Evolutionary conservation across 768 basidiomycete genomes (phyloP), one percentile per base, ranked within the genome.

Genomic region (Coprinopsis strossmayeri): DNA sequence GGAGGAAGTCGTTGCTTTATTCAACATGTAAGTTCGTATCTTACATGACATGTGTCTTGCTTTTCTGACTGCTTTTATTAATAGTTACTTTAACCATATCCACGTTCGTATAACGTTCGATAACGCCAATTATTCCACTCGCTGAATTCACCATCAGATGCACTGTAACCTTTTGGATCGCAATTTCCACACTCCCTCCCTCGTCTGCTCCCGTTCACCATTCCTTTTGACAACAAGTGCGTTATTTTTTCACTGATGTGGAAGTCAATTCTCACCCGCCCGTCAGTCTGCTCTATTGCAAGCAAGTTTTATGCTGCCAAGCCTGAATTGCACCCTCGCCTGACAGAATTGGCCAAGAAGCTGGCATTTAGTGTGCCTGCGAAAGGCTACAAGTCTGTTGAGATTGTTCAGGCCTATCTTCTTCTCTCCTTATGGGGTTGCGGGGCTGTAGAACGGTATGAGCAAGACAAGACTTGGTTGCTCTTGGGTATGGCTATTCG

Each of bases 381-480:
- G 13, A 74, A 76, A 53, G 91, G 91, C 0, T 92, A 90, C 72
- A 95, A 95, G 65, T 87, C 84, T n/a, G 79, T 92, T 37, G 91
- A 93, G 68, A 91, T 95, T 52, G 90, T 94, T 3, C 94, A 99
- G 61, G 95, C 92, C 0, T 99, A 96, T 64, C 69, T 97, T 17
- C 71, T 99, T 7, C 81, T 97, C 45, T 74, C 86, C 1, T 66
- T 91, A 12, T 98, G 91, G 86, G 91, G 93, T 4, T 85, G 91
- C 56, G 93, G 93, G 18, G 93, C 94, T 3, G 92, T 93, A 18
- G 93, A 98, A 64, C 80, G 93, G 5, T 99, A 91, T 59, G 95
- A 99, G 61, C 91, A 95, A 57, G 95, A 99, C 65, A 82, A 86
- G 57, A 97, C 94, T 0, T 98, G 92, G 91, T 62, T 91, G 55